Evolutionary conservation across 1,284 basidiomycete species (phyloP).

Genomic region (Ganoderma lingzhi): DNA sequence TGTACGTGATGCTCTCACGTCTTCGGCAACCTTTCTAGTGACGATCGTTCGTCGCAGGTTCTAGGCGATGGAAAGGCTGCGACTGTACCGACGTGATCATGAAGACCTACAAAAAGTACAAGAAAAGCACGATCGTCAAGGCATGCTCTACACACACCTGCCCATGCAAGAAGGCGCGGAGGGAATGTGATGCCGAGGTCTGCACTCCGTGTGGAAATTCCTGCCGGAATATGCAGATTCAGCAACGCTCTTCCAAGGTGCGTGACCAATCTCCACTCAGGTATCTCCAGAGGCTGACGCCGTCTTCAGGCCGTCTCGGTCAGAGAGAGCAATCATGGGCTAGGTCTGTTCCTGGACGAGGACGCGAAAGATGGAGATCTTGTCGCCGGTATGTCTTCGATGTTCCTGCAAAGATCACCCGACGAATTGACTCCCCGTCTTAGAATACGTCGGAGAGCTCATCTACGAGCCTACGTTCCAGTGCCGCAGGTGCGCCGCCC

Average conservation of each 20-base stretch:
- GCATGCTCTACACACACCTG: slow-evolving; percentile 47
- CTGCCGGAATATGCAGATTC: slow-evolving; percentile 54
- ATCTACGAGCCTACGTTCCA: slow-evolving; percentile 50
- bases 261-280: background rate
- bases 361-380: slow-evolving; percentile 48
- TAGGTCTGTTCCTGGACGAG: slow-evolving; percentile 61
- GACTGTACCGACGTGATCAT: slow-evolving; percentile 39
- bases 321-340: slow-evolving; percentile 50
- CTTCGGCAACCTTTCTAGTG: background rate
- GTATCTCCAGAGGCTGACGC: too few relatives aligned
- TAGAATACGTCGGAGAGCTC: slow-evolving; percentile 69
- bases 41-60: slow-evolving; percentile 40
- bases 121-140: slow-evolving; percentile 5
- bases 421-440: background rate
- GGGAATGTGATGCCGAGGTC: slow-evolving; percentile 61
- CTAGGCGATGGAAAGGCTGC: slow-evolving; percentile 54
- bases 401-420: background rate
- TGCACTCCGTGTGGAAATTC: slow-evolving; percentile 47
- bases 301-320: slow-evolving; percentile 41
- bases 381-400: slow-evolving; percentile 51
- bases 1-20: slow-evolving; percentile 41
- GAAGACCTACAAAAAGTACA: slow-evolving; percentile 24
- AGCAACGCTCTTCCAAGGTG: slow-evolving; percentile 52
- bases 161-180: slow-evolving; percentile 49
- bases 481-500: slow-evolving; percentile 38